A percentile compares a stretch with the other conserved stretches of the same genome.
These are phyloP conservation scores for Lactarius tabidus DNA, from an alignment of 768 basidiomycete species.

Conservation along the genomic window DNA sequence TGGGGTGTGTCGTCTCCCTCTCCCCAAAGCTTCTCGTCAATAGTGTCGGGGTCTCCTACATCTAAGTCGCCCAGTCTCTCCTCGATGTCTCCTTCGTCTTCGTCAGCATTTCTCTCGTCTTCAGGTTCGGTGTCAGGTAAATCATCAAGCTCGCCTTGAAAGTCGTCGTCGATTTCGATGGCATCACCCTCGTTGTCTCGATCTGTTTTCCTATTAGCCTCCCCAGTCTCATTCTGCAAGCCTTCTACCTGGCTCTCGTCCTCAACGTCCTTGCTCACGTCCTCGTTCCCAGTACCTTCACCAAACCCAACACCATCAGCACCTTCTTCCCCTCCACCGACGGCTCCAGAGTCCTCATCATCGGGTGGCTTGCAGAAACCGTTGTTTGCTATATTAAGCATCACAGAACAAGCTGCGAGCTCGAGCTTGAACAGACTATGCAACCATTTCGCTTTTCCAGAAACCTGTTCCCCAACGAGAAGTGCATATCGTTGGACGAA, in stretches of 20 bases:
- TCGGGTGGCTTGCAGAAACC: conserved; percentile 95
- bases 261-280: conserved; percentile 92
- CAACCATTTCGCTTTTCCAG: conserved; percentile 56
- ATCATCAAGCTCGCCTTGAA: conserved; percentile 84
- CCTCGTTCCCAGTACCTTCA: conserved; percentile 77
- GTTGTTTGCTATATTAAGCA: conserved; percentile 70
- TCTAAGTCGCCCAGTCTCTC: conserved; percentile 84
- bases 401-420: conserved; percentile 68
- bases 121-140: conserved; percentile 62
- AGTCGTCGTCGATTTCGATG: conserved; percentile 88
- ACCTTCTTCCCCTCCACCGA: conserved; percentile 44
- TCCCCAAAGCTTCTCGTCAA: conserved; percentile 99
- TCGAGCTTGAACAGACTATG: conserved; percentile 81
- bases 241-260: conserved; percentile 98
- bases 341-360: conserved; percentile 48
- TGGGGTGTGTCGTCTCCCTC: conserved; percentile 81
- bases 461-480: conserved; percentile 56
- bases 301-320: conserved; percentile 84
- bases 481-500: conserved; percentile 66
- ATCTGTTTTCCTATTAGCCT: conserved; percentile 18
- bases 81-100: conserved; percentile 66
- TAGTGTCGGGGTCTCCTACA: conserved; percentile 70
- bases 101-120: conserved; percentile 42
- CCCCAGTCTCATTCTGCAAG: conserved; percentile 57
- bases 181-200: conserved; percentile 59